Evolutionary conservation across 345 rosid genomes (phyloP).

Genomic region (Acer saccharum): DNA sequence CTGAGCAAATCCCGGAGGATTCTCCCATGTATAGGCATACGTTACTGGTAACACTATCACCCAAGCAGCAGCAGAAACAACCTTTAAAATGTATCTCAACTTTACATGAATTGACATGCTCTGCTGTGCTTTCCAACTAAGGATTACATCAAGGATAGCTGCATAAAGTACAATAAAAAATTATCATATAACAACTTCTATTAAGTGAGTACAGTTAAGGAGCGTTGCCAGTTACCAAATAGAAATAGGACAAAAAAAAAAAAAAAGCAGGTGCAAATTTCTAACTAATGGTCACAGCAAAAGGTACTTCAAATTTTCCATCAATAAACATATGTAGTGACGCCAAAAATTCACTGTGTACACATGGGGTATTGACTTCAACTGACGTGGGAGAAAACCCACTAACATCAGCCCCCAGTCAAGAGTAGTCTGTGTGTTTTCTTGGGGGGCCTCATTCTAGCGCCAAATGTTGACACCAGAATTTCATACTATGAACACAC

Average conservation of each 20-base stretch:
- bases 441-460: no score
- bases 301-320: not conserved
- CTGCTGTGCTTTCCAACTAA: slow-evolving; percentile 83
- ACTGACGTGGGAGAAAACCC: no score
- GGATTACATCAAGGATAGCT: slow-evolving; percentile 94
- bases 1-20: slow-evolving; percentile 90
- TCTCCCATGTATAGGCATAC: slow-evolving; percentile 87
- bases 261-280: not conserved
- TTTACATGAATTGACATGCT: slow-evolving; percentile 93
- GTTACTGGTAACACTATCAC: slow-evolving; percentile 88
- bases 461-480: no score
- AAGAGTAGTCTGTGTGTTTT: no score
- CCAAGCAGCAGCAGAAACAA: slow-evolving; percentile 95
- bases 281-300: not conserved
- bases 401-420: no score
- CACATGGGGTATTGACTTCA: no score
- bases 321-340: no score
- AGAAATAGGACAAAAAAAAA: not conserved
- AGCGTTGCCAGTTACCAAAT: not conserved
- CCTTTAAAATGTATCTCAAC: slow-evolving; percentile 93
- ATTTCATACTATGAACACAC: no score
- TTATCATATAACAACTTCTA: not conserved
- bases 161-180: slow-evolving; percentile 34
- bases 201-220: slow-evolving; percentile 1
- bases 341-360: no score